phyloP scores from a whole-genome alignment of 208 protist species.

The Trichomonas gallinae region DNA sequence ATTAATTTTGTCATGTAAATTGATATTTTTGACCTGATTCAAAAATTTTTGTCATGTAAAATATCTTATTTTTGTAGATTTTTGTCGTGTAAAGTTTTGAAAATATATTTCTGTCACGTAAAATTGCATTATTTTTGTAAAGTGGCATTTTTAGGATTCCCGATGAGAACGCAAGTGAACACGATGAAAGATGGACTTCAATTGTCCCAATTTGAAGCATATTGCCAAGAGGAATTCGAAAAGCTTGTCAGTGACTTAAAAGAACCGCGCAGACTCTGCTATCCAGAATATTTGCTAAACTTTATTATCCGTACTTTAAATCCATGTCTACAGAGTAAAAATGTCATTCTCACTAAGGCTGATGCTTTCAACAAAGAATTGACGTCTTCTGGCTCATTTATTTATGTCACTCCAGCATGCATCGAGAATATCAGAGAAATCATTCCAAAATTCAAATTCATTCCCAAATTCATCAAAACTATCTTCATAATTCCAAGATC shows the following conservation, averaged over 20 bases:
- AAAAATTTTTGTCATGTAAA: too few relatives aligned
- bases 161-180: too few relatives aligned
- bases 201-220: too few relatives aligned
- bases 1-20: too few relatives aligned
- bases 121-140: too few relatives aligned
- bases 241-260: not conserved
- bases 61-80: too few relatives aligned
- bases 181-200: too few relatives aligned
- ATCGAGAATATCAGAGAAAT: not conserved
- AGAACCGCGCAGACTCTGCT: not conserved
- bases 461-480: not conserved
- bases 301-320: not conserved
- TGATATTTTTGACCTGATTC: too few relatives aligned
- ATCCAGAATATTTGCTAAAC: not conserved
- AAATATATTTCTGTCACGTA: too few relatives aligned
- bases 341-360: not conserved
- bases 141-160: too few relatives aligned
- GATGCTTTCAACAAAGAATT: too few relatives aligned
- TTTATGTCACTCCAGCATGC: not conserved
- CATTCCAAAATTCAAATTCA: not conserved
- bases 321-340: not conserved
- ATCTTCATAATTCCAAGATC: not conserved
- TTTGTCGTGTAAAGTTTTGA: too few relatives aligned
- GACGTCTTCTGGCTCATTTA: not conserved
- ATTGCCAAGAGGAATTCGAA: not conserved